Percentiles rank a stretch among this genome's conserved stretches.
Conservation (phyloP, 495 filamentous ascomycete genomes). For the Schizothecium vesticola region DNA sequence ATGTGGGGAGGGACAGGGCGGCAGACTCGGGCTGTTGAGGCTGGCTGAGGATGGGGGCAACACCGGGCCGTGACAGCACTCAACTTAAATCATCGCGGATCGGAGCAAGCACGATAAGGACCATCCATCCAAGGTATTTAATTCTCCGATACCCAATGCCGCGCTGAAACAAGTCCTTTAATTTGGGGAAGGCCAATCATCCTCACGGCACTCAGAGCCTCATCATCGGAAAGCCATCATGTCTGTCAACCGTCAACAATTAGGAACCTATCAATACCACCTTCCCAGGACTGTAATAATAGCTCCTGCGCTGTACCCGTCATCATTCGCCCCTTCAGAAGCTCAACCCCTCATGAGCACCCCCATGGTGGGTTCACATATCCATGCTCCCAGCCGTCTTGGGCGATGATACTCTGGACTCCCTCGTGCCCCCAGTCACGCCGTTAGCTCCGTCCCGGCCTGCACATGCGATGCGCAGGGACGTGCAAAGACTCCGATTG, state of each 20-base stretch:
- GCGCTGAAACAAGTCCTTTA: not conserved
- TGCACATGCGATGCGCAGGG: not conserved
- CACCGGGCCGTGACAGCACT: not conserved
- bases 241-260: not conserved
- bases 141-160: not conserved
- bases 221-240: not conserved
- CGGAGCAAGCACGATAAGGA: not conserved
- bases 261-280: not conserved
- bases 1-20: not conserved
- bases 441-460: not conserved
- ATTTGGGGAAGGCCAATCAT: not conserved
- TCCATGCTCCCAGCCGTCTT: not conserved
- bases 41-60: not conserved
- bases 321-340: not conserved
- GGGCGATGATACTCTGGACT: not conserved
- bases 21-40: not conserved
- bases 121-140: not conserved
- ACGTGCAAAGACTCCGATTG: not conserved
- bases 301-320: not conserved
- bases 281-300: constrained; percentile 7
- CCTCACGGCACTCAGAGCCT: not conserved
- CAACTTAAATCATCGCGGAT: not conserved
- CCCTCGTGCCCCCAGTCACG: not conserved
- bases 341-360: not conserved
- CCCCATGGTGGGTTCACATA: not conserved